phyloP scores from a whole-genome alignment of 179 eudicot genomes.

The Silene noctiflora region DNA sequence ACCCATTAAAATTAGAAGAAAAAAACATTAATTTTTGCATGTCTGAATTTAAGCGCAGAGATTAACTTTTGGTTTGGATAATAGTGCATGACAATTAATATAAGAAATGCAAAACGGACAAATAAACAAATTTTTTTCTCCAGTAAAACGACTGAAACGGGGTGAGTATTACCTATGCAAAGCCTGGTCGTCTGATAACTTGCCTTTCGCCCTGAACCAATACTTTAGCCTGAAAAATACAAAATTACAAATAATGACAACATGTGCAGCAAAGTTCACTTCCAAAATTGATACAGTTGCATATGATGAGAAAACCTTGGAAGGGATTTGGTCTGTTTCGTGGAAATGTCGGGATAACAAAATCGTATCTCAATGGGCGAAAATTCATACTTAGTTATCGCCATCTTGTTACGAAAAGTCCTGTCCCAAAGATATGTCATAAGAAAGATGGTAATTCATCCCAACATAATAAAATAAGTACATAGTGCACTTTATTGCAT shows the following conservation, averaged over 20 bases:
- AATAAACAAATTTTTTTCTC: no score
- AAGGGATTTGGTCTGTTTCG: conserved; percentile 73
- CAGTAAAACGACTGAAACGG: no score
- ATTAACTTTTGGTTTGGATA: no score
- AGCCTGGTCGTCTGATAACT: conserved; percentile 83
- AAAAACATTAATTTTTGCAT: no score
- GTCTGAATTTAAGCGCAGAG: no score
- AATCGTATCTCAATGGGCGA: conserved; percentile 93
- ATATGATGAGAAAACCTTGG: conserved; percentile 49
- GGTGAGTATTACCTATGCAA: conserved; percentile 56
- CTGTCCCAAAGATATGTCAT: conserved; percentile 41
- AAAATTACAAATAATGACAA: conserved; percentile 15
- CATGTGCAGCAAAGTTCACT: not conserved
- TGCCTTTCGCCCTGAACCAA: conserved; percentile 84
- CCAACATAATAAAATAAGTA: no score
- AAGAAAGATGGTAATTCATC: not conserved
- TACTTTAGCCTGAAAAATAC: conserved; percentile 52
- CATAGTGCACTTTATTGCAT: no score
- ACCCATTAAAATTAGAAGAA: no score
- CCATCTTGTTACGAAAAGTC: conserved; percentile 88
- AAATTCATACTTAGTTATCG: conserved; percentile 40
- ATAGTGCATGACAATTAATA: no score
- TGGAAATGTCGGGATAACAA: conserved; percentile 62
- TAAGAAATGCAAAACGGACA: no score
- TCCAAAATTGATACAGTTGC: not conserved